Conservation (phyloP, 2,329 filamentous ascomycete genomes). For the Hymenotorrendiella dingleyae region DNA sequence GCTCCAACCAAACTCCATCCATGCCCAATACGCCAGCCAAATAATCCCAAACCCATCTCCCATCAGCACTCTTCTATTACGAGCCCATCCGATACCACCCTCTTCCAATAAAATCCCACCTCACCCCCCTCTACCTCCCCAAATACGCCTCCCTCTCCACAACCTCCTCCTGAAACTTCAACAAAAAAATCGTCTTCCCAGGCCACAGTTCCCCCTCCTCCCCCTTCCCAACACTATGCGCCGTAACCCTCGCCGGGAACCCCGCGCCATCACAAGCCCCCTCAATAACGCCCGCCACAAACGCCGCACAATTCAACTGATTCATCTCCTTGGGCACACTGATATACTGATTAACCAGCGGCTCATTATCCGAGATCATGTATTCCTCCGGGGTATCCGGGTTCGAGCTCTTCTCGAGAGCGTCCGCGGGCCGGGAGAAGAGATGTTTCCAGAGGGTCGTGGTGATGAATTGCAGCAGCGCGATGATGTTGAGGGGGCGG, state of each 20-base stretch:
- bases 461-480: conserved; percentile 92
- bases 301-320: conserved; percentile 93
- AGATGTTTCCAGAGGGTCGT: conserved; percentile 88
- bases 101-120: not conserved
- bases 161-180: conserved; percentile 88
- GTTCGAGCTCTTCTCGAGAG: conserved; percentile 80
- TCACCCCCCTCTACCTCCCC: conserved; percentile 44
- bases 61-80: no score
- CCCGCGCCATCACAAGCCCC: conserved; percentile 90
- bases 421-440: conserved; percentile 84
- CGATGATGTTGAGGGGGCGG: conserved; percentile 80
- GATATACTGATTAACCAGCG: conserved; percentile 90
- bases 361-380: conserved; percentile 99
- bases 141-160: conserved; percentile 84
- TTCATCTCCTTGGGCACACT: conserved; percentile 92
- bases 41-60: conserved; percentile 2
- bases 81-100: no score
- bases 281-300: conserved; percentile 90
- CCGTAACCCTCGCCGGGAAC: conserved; percentile 82
- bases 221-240: conserved; percentile 65
- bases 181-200: conserved; percentile 88
- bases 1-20: conserved; percentile 19
- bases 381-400: conserved; percentile 86
- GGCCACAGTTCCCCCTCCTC: conserved; percentile 80
- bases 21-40: conserved; percentile 18